Evolutionary conservation across 2,329 filamentous ascomycete species (phyloP), one percentile per base, ranked within the genome.

Genomic region (Botrytis fabae): DNA sequence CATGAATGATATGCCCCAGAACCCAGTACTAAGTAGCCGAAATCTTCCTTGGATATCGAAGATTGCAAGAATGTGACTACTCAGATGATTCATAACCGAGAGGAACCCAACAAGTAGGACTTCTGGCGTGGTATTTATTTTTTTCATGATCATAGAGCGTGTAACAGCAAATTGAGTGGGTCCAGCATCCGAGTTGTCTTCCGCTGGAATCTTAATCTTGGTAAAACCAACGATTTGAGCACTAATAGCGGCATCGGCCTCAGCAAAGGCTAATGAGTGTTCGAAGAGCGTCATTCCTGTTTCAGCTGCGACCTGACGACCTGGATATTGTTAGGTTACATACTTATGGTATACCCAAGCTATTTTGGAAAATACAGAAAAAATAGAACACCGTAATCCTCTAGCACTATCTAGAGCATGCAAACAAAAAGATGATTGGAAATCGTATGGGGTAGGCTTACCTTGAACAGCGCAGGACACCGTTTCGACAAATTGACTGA

Each of bases 261-360:
- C 96, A 18, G 95, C 94, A 83, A 98, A 99, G 3, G 95, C 95
- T 14, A 99, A 86, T 0, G 95, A 98, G 80, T 98, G 95, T 81
- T 99, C 96, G 79, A 98, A 97, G 2, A 98, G 88, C 0, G 95
- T 97, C 93, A 98, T 97, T 28, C 94, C 95, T 1, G 94, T 97
- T 83, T 98, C 96, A 0, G 93, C 92, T 75, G 92, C 89, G 0
- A 93, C 88, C 3, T 90, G 88, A 3, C 92, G 90, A 72, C 70
- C 70, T 72, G 32, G n/a, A 22, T 35, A 38, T 48, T 48, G 70
- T 72, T 72, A 72, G 63, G 57, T 60, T 10, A 72, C n/a, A 38
- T 38, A 69, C 42, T 72, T 60, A 51, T 57, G 60, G 44, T 72
- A 60, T 35, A 46, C 35, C n/a, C 48, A 42, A 57, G 64, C 46